phyloP scores from a whole-genome alignment of 1,284 basidiomycete species.

The Boletus sp. region DNA sequence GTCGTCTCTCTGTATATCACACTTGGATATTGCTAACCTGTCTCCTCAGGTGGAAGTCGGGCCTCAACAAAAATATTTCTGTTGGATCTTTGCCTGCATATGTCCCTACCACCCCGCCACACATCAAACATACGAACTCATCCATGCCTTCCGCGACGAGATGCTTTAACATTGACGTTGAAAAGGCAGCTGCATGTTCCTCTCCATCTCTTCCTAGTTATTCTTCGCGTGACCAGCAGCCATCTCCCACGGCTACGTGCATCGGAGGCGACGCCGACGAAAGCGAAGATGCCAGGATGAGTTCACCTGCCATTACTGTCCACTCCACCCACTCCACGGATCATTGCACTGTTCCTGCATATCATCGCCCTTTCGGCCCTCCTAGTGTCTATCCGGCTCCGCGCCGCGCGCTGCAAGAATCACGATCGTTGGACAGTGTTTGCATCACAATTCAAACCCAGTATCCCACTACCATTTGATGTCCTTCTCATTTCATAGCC shows the following conservation, averaged over 20 bases:
- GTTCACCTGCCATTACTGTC: not conserved
- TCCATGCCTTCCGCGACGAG: not conserved
- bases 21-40: not conserved
- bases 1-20: slow-evolving; percentile 5
- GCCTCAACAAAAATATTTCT: slow-evolving; percentile 13
- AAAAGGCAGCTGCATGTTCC: slow-evolving; percentile 15
- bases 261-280: slow-evolving; percentile 5
- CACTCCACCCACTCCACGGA: not conserved
- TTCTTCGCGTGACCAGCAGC: slow-evolving; percentile 3
- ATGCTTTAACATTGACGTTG: slow-evolving; percentile 16
- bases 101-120: slow-evolving; percentile 7
- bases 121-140: not conserved
- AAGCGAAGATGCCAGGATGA: not conserved
- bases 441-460: slow-evolving; percentile 19
- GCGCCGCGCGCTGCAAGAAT: not conserved
- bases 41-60: slow-evolving; percentile 10
- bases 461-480: slow-evolving; percentile 9
- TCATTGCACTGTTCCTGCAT: slow-evolving; percentile 6
- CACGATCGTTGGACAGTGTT: slow-evolving; percentile 10
- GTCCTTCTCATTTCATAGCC: not conserved
- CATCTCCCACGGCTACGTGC: slow-evolving; percentile 6
- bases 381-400: slow-evolving; percentile 12
- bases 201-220: slow-evolving; percentile 19
- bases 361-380: slow-evolving; percentile 19
- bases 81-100: slow-evolving; percentile 25